Base-by-base conservation (phyloP, 805 yeast species). In the Metschnikowia lachancei region DNA sequence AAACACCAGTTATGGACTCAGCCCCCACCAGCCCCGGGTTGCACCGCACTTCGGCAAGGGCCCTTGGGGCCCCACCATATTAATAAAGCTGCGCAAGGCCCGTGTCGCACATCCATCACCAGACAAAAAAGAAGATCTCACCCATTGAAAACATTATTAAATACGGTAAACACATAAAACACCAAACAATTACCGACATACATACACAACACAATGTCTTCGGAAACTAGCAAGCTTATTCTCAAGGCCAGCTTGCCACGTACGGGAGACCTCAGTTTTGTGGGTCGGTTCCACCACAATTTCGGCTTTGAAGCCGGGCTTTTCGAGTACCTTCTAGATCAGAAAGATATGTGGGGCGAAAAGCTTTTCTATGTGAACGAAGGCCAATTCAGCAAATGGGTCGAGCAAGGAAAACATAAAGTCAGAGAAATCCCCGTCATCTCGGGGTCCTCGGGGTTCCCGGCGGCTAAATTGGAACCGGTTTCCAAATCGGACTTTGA, bases 231-330 rank as follows among this genome's bases (percentile, higher is more conserved):
- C 43, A 47, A 50, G 31, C 46, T 54, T 16, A 36, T 53, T 3
- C 45, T 45, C 36, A 51, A 47, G 45, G 52, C 56, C 4, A 51
- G 44, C 26, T 36, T 55, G 46, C 46, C 52, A 10, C 46, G 59
- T 10, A 46, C 52, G 2, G 37, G 57, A 3, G 59, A 55, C 39
- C 49, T 55, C 39, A 53, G 56, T 35, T 54, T 52, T 24, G 59
- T 53, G 39, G 56, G 56, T 13, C 53, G 75, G 43, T 67, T 70
- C 48, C 59, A 60, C 24, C 64, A 60, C 50, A 61, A 61, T 41
- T 82, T 73, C 58, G 91, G 91, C 0, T 57, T 64, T 22, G 74
- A 80, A 52, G 71, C 69, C 31, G 60, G 60, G 1, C 70, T 70
- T 42, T 67, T 78, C 35, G 61, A 75, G 10, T 60, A 62, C 14